Evolutionary conservation across 305 asterid species (phyloP).

Genomic region (Fraxinus velutina): DNA sequence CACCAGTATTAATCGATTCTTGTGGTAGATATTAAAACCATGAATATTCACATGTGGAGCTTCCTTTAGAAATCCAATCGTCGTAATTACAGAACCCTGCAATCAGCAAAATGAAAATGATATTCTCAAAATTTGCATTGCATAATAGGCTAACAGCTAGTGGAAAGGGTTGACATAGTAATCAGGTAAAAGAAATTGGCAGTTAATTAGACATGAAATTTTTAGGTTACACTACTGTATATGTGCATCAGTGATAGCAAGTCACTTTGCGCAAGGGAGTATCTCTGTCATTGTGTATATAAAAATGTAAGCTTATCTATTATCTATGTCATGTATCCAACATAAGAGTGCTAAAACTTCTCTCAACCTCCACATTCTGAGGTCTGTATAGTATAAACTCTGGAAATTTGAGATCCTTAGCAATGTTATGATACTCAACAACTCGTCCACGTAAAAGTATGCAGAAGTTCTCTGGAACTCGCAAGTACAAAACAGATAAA

Average conservation of each 20-base stretch:
- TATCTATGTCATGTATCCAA: conserved; percentile 8
- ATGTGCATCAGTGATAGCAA: neutral
- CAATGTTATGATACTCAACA: conserved; percentile 69
- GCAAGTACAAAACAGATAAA: conserved; percentile 73
- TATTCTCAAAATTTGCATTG: conserved; percentile 20
- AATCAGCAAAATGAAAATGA: conserved; percentile 30
- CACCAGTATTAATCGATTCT: conserved; percentile 88
- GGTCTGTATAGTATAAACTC: conserved; percentile 78
- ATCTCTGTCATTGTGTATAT: neutral
- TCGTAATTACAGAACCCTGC: conserved; percentile 64
- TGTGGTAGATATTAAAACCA: conserved; percentile 95
- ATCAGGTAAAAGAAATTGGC: neutral
- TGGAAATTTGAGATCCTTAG: conserved; percentile 66
- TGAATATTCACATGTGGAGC: conserved; percentile 79
- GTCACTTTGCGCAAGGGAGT: neutral
- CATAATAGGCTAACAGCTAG: conserved; percentile 18
- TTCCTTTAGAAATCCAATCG: conserved; percentile 87
- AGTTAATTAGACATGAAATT: neutral
- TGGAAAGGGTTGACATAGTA: neutral
- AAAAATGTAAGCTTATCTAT: neutral
- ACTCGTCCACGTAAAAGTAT: conserved; percentile 64
- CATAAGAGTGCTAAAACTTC: conserved; percentile 24
- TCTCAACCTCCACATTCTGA: conserved; percentile 51
- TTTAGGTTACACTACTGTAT: neutral
- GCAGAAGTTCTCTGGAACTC: conserved; percentile 50